These are phyloP conservation scores for Pythium dissimile DNA, from an alignment of 352 stramenopile genomes.

Conservation along the genomic window DNA sequence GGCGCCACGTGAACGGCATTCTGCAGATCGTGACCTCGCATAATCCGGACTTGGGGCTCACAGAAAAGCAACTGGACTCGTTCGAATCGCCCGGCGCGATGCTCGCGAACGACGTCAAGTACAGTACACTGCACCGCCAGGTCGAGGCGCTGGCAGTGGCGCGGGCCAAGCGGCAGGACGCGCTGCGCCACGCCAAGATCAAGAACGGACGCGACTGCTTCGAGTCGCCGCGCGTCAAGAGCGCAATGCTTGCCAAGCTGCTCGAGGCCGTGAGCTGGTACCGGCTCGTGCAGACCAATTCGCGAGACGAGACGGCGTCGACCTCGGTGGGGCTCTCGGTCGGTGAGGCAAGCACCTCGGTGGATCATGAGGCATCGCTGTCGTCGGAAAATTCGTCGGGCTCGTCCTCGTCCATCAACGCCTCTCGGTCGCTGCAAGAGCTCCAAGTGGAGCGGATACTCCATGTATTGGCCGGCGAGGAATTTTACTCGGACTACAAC, in stretches of 20 bases:
- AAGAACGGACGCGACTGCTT: slow-evolving; percentile 69
- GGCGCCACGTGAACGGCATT: slow-evolving; percentile 68
- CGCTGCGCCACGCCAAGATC: slow-evolving; percentile 44
- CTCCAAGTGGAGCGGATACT: slow-evolving; percentile 74
- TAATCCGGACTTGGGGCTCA: slow-evolving; percentile 75
- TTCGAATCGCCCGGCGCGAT: slow-evolving; percentile 68
- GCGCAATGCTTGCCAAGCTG: slow-evolving; percentile 64
- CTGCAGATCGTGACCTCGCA: slow-evolving; percentile 80
- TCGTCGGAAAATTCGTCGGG: slow-evolving; percentile 10
- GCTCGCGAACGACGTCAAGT: slow-evolving; percentile 77
- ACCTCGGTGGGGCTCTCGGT: slow-evolving; percentile 36
- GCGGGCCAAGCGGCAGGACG: slow-evolving; percentile 41
- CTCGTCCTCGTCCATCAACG: slow-evolving; percentile 16
- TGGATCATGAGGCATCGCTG: neutral
- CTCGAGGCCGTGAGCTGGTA: slow-evolving; percentile 85
- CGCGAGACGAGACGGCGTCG: slow-evolving; percentile 57
- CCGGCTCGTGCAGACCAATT: slow-evolving; percentile 75
- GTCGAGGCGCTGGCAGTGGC: slow-evolving; percentile 46
- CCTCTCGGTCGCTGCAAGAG: slow-evolving; percentile 46
- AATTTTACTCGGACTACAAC: slow-evolving; percentile 82
- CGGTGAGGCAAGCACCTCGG: neutral
- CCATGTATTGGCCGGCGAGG: slow-evolving; percentile 68
- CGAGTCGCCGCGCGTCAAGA: slow-evolving; percentile 49
- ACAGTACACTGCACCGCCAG: slow-evolving; percentile 58
- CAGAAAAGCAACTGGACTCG: slow-evolving; percentile 77